Conservation (phyloP, 2,329 filamentous ascomycete genomes). For the Colletotrichum agaves region DNA sequence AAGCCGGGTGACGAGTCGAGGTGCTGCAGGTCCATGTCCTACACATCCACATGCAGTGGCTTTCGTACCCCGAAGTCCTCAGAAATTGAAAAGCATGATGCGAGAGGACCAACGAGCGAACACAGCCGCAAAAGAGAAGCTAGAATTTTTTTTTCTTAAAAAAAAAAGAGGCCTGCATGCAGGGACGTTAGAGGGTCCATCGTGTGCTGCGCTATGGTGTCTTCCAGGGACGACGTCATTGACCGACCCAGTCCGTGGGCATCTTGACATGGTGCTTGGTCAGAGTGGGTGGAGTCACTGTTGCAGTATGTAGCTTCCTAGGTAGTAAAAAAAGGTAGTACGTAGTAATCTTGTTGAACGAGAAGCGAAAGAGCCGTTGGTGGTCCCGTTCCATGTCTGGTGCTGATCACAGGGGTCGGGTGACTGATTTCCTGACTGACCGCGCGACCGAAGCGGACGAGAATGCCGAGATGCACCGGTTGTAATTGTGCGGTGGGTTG, state of each 20-base stretch:
- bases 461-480: constrained; percentile 28
- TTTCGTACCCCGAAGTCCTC: background rate
- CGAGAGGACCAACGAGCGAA: constrained; percentile 3
- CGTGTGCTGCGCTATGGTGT: background rate
- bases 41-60: background rate
- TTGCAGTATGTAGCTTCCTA: background rate
- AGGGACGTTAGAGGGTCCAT: background rate
- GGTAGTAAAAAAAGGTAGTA: background rate
- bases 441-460: constrained; percentile 13
- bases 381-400: constrained; percentile 2
- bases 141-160: no score
- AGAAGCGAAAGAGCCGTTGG: constrained; percentile 19
- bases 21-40: constrained; percentile 16
- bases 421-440: constrained; percentile 15
- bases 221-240: constrained; percentile 28
- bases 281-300: constrained; percentile 3
- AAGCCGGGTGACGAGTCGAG: constrained; percentile 36
- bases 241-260: constrained; percentile 14
- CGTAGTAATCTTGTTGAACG: background rate
- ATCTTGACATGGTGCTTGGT: constrained; percentile 13
- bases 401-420: constrained; percentile 21
- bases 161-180: background rate
- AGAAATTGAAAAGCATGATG: background rate
- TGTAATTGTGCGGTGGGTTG: background rate
- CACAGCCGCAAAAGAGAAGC: background rate